Evolutionary conservation across 768 basidiomycete genomes (phyloP), one percentile per base, ranked within the genome.

Genomic region (Boletus rubropictus): DNA sequence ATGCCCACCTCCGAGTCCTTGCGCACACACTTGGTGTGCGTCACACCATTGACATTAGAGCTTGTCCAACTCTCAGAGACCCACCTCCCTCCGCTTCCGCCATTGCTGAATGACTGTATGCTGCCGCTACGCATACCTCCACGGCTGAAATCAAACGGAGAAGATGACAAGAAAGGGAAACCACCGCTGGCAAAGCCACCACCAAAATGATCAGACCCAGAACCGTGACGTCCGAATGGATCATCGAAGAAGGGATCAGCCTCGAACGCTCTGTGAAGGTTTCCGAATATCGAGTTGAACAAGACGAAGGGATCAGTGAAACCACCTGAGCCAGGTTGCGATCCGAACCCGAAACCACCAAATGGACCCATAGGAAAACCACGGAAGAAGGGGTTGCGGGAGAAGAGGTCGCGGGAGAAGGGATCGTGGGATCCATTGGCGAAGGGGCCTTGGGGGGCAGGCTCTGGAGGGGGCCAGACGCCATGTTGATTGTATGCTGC

Each of bases 251-350:
- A 72, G 7, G 73, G 65, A 47, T 73, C 69, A 12, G 31, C 25
- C 18, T 54, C 52, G 29, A 68, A 66, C 18, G 66, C 64, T 24
- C 56, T 54, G 36, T 71, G 72, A 12, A 72, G 44, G 56, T 79
- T 70, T 17, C 79, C 77, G 49, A 90, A 89, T 46, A 88, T 79
- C 3, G 78, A 73, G 51, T 87, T 74, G 66, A 90, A 90, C 29
- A 90, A 67, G 18, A 75, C 68, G 60, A 88, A 89, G 2, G 87
- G 87, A 60, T 89, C 86, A 2, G 80, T 82, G 66, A 89, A 87
- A 34, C 59, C 64, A 15, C 53, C 43, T 4, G 49, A 27, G 36
- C 54, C 53, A 5, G 53, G 40, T 18, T 29, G 54, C 10, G 55
- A 47, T 7, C 51, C 51, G 21, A 58, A 61, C 12, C 57, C 61